A percentile compares a stretch with the other conserved stretches of the same genome.
phyloP scores from a whole-genome alignment of 2,329 filamentous ascomycete genomes.

The Sclerotinia subarctica region DNA sequence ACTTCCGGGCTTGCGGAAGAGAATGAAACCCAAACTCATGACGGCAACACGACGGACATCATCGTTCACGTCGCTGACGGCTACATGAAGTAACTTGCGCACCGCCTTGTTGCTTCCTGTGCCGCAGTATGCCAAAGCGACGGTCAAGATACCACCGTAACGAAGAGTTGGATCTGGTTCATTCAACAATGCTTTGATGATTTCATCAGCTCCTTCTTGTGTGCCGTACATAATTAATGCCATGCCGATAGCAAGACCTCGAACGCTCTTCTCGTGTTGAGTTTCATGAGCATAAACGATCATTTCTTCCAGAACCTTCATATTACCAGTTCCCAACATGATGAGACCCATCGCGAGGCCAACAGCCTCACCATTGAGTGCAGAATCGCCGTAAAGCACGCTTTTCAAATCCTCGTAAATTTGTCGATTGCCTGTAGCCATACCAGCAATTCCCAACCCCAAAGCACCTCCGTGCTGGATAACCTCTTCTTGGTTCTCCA shows the following conservation, averaged over 20 bases:
- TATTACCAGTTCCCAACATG: conserved; percentile 97
- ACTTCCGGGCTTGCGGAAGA: conserved; percentile 95
- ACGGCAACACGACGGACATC: conserved; percentile 95
- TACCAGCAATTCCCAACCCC: conserved; percentile 92
- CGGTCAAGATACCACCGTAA: conserved; percentile 98
- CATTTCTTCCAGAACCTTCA: conserved; percentile 92
- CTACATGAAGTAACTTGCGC: conserved; percentile 88
- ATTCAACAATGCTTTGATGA: conserved; percentile 88
- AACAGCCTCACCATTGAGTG: conserved; percentile 94
- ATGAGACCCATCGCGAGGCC: conserved; percentile 95
- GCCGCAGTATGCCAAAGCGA: conserved; percentile 94
- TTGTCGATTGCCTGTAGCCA: conserved; percentile 88
- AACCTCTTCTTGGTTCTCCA: conserved; percentile 78
- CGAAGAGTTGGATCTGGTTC: conserved; percentile 91
- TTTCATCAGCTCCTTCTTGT: conserved; percentile 89
- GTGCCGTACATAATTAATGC: conserved; percentile 97
- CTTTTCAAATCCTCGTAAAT: conserved; percentile 89
- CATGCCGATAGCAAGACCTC: conserved; percentile 93
- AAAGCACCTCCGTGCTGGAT: conserved; percentile 96
- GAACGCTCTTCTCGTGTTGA: conserved; percentile 97
- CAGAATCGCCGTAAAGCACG: conserved; percentile 89
- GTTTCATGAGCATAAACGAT: conserved; percentile 97
- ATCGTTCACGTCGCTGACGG: conserved; percentile 96
- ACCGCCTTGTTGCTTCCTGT: conserved; percentile 99
- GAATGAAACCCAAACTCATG: conserved; percentile 96